Evolutionary conservation across 1,284 basidiomycete species (phyloP), one percentile per base, ranked within the genome.

Genomic region (Uromyces viciae-fabae): DNA sequence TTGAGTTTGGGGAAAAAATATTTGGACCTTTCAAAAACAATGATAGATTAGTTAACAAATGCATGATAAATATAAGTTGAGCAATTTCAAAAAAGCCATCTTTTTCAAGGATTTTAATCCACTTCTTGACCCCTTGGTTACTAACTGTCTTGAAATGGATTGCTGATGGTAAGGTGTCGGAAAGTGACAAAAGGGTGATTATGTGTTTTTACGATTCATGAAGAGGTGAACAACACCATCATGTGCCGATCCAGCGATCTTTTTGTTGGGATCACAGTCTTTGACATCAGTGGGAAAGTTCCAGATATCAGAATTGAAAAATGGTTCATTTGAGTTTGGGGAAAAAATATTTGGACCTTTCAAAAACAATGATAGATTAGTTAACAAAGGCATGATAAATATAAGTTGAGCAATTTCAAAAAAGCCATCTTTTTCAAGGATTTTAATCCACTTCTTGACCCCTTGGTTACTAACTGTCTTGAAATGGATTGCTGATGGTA

Each of bases 31-130:
- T 15, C 9, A n/a, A n/a, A n/a, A n/a, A n/a, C n/a, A n/a, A n/a
- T n/a, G n/a, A n/a, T n/a, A n/a, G n/a, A n/a, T n/a, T n/a, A n/a
- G n/a, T n/a, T n/a, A n/a, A n/a, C n/a, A n/a, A n/a, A n/a, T n/a
- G n/a, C n/a, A n/a, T n/a, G n/a, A n/a, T n/a, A n/a, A n/a, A n/a
- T n/a, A n/a, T n/a, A n/a, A n/a, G n/a, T n/a, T n/a, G n/a, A n/a
- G n/a, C n/a, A n/a, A n/a, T n/a, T n/a, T n/a, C n/a, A n/a, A n/a
- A n/a, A n/a, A n/a, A n/a, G n/a, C n/a, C n/a, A n/a, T n/a, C n/a
- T n/a, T n/a, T n/a, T n/a, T n/a, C n/a, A n/a, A n/a, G n/a, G n/a
- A 46, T 69, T 43, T 69, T 69, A 28, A 69, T 4, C 66, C 66
- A 69, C 1, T 1, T 28, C 49, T 69, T 69, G 1, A 69, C 17